Evolutionary conservation across 345 rosid species (phyloP).

Genomic region (Trapa incisa): DNA sequence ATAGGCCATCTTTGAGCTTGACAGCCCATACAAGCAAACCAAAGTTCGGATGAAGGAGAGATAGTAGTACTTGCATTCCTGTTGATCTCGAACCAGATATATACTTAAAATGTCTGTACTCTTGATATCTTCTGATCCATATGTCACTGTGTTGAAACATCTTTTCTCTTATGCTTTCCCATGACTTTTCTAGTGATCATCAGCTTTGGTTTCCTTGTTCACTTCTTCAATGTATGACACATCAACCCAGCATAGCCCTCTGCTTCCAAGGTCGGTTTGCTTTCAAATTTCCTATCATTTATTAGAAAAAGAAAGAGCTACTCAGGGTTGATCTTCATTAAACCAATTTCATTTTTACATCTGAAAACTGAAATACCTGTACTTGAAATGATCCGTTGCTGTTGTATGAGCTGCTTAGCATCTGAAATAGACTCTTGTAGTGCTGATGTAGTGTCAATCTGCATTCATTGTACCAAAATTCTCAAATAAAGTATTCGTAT

Average conservation of each 20-base stretch:
- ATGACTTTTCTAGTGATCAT: neutral
- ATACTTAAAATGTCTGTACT: too few relatives aligned
- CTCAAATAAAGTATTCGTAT: neutral
- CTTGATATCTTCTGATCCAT: too few relatives aligned
- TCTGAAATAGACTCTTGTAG: conserved; percentile 47
- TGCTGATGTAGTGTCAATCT: conserved; percentile 68
- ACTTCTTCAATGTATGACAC: conserved; percentile 18
- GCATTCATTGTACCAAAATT: conserved; percentile 5
- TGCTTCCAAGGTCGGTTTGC: conserved; percentile 22
- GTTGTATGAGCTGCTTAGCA: conserved; percentile 27
- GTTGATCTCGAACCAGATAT: too few relatives aligned
- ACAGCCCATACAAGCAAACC: too few relatives aligned
- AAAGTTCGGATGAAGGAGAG: too few relatives aligned
- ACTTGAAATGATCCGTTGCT: conserved; percentile 13
- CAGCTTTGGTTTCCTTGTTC: neutral
- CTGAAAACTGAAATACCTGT: conserved; percentile 18
- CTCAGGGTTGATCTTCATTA: neutral
- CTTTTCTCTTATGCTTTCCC: neutral
- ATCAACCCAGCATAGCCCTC: conserved; percentile 53
- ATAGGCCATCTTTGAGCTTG: too few relatives aligned
- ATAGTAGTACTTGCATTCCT: too few relatives aligned
- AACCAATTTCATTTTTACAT: neutral
- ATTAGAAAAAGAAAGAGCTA: neutral
- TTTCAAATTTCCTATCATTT: conserved; percentile 16
- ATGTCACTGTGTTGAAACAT: neutral